These are phyloP conservation scores for Trametes cingulata DNA, from an alignment of 768 basidiomycete species.

Conservation along the genomic window DNA sequence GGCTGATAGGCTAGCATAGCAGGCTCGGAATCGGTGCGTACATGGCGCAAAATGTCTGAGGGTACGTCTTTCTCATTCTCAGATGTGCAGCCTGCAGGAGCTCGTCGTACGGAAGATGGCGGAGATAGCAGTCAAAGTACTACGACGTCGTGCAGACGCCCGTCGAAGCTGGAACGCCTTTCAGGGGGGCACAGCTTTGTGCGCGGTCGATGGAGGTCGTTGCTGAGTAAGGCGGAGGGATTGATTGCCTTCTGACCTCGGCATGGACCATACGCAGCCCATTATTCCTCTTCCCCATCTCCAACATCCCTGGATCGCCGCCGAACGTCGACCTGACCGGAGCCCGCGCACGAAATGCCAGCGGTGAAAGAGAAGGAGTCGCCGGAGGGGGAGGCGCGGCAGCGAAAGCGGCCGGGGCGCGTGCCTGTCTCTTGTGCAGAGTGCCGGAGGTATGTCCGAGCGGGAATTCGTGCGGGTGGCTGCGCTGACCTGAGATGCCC, in stretches of 20 bases:
- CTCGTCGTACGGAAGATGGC: no score
- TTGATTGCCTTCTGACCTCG: background rate
- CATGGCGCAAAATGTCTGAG: no score
- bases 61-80: no score
- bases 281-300: background rate
- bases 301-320: no score
- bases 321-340: background rate
- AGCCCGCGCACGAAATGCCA: background rate
- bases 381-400: slow-evolving; percentile 30
- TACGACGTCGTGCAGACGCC: no score
- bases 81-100: no score
- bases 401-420: slow-evolving; percentile 49
- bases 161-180: no score
- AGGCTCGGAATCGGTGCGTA: no score
- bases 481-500: background rate
- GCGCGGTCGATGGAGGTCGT: no score
- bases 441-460: slow-evolving; percentile 33
- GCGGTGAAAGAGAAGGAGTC: slow-evolving; percentile 20
- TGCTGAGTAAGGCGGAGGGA: background rate
- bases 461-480: background rate
- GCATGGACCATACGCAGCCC: background rate
- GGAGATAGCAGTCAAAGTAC: no score
- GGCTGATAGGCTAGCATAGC: no score
- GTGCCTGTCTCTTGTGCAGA: slow-evolving; percentile 44
- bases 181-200: background rate